Percentiles rank a stretch among this genome's conserved stretches.
phyloP scores from a whole-genome alignment of 768 basidiomycete species.

The Collybiopsis luxurians region DNA sequence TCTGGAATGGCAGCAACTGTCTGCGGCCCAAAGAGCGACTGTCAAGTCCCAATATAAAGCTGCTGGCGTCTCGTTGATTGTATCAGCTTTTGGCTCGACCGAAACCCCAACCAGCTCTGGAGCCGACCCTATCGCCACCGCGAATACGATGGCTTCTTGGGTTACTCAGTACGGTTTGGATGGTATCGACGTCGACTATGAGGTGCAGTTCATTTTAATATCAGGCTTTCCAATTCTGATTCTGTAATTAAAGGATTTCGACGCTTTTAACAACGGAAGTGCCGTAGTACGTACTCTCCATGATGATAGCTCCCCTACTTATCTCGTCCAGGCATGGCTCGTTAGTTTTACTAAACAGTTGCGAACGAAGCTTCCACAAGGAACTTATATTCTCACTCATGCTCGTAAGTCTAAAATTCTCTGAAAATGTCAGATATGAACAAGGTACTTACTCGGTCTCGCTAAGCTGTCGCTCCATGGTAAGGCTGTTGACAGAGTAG shows the following conservation, averaged over 20 bases:
- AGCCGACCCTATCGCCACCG: conserved; percentile 57
- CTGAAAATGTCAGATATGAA: background rate
- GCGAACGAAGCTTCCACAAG: conserved; percentile 43
- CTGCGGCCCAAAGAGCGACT: no score
- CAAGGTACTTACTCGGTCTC: background rate
- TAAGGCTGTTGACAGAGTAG: conserved; percentile 9
- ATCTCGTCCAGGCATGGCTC: conserved; percentile 35
- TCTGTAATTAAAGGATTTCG: conserved; percentile 47
- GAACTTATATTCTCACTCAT: conserved; percentile 51
- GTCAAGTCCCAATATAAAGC: background rate
- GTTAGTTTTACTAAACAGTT: conserved; percentile 51
- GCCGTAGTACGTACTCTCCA: background rate
- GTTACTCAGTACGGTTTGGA: conserved; percentile 61
- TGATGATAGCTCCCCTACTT: no score
- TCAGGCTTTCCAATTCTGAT: background rate
- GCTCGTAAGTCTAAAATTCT: conserved; percentile 39
- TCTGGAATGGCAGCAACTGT: no score
- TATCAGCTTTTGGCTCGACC: conserved; percentile 10
- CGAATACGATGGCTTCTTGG: conserved; percentile 62
- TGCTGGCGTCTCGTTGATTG: background rate
- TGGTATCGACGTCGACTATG: conserved; percentile 76
- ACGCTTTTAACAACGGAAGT: conserved; percentile 50
- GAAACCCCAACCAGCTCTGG: conserved; percentile 42
- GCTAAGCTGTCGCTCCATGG: conserved; percentile 48
- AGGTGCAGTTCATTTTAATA: conserved; percentile 27